Evolutionary conservation across 805 yeast species (phyloP).

Genomic region (Saccharomycopsis fermentans): DNA sequence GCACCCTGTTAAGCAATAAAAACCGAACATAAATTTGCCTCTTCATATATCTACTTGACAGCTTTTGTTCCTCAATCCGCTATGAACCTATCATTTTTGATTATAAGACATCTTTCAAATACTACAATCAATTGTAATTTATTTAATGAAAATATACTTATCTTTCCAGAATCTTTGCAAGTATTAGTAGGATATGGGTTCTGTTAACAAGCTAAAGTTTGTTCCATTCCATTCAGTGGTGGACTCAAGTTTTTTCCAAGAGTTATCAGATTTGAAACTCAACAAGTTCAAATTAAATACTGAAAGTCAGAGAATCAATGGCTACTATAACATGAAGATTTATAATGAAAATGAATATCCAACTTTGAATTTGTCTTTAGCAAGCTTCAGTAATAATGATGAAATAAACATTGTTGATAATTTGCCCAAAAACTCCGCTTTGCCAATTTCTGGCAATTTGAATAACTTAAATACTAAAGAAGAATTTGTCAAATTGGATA

Average conservation of each 20-base stretch:
- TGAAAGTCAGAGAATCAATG: slow-evolving; percentile 31
- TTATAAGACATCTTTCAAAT: background rate
- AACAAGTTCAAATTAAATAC: slow-evolving; percentile 60
- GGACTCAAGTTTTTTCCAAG: slow-evolving; percentile 80
- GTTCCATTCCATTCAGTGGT: slow-evolving; percentile 59
- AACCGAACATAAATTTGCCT: background rate
- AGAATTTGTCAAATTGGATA: slow-evolving; percentile 65
- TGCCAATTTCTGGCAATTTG: slow-evolving; percentile 31
- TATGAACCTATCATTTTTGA: background rate
- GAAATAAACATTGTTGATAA: slow-evolving; percentile 9
- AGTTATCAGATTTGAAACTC: slow-evolving; percentile 61
- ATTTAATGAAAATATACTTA: no score
- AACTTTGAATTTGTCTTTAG: slow-evolving; percentile 23
- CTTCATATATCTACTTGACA: background rate
- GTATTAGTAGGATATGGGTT: background rate
- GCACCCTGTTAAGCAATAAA: no score
- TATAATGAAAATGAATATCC: slow-evolving; percentile 26
- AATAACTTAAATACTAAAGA: slow-evolving; percentile 75
- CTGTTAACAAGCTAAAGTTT: slow-evolving; percentile 25
- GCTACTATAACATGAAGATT: slow-evolving; percentile 25
- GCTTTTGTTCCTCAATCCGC: background rate
- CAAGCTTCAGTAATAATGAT: slow-evolving; percentile 26
- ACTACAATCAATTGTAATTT: no score
- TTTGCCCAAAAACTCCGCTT: slow-evolving; percentile 20
- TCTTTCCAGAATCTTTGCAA: background rate